Evolutionary conservation across 177 flowering plant species (phyloP), one percentile per base, ranked within the genome.

Genomic region (Vitis hybrid): DNA sequence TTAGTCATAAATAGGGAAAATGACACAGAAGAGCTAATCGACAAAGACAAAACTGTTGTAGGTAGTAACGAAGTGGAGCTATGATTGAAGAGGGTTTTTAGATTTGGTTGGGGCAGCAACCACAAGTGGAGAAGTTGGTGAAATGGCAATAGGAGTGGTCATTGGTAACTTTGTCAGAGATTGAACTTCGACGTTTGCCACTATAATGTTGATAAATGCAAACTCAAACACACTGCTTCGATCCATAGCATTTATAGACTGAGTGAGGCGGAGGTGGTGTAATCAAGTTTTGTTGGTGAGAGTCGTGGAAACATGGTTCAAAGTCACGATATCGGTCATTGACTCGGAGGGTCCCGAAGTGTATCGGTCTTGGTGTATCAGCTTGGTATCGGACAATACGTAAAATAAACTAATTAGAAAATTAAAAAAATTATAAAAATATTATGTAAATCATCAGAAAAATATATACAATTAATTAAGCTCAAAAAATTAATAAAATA

Each of bases 111-210:
- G 77, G 4, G 63, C 65, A 24, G 50, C 53, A 8, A 63, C 71
- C 2, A 71, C 49, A 32, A 69, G 58, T 5, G 74, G 59, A 0
- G 82, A 53, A 11, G 77, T 50, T 0, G 84, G 69, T 1, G 80
- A 65, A 3, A 62, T 55, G 5, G 79, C 60, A 1, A 55, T 2
- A 0, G 74, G 78, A 9, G 75, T 20, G 2, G 15, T 35, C 18
- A 65, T 59, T 8, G 84, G 87, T 1, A 85, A 65, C 0, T 82
- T 64, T 0, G 80, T 72, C 65, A 84, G 88, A 48, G 83, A 67
- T 27, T 82, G 83, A 64, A 76, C 86, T 11, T 73, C 77, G 65
- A 76, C 84, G 11, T 68, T 68, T 64, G 85, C 83, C 53, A 80
- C 63, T 8, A 81, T 60, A 63, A 80, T 61, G 84, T 81, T 79